phyloP scores from a whole-genome alignment of 2,329 filamentous ascomycete genomes.

The Alternaria gaisen region DNA sequence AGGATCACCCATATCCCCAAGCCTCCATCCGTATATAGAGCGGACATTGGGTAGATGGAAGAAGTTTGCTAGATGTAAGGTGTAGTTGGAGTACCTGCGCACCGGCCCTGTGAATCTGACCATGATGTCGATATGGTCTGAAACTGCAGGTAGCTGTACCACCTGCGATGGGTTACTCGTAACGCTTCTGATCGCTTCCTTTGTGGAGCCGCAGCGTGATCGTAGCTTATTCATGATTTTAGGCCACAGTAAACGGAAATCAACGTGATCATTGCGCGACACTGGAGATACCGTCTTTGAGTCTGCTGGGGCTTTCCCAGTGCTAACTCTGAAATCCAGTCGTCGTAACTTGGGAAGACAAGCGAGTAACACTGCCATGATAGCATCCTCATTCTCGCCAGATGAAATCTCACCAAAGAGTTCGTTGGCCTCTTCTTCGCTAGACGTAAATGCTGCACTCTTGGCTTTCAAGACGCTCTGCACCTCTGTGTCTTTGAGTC shows the following conservation, averaged over 20 bases:
- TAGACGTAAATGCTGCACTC: not conserved
- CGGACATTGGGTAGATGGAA: not conserved
- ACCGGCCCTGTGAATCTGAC: not conserved
- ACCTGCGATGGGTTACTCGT: not conserved
- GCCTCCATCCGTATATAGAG: constrained; percentile 1
- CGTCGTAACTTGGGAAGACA: not conserved
- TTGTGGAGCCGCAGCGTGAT: not conserved
- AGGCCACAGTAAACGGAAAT: not conserved
- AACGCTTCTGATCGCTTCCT: not conserved
- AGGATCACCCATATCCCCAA: not conserved
- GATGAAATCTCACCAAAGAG: not conserved
- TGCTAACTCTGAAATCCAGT: not conserved
- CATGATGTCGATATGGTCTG: not conserved
- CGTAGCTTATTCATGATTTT: not conserved
- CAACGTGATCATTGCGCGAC: not conserved
- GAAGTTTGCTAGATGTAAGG: not conserved
- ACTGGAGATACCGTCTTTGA: too few relatives aligned
- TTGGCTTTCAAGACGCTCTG: not conserved
- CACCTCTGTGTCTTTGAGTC: not conserved
- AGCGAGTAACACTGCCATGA: not conserved
- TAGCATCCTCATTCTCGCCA: not conserved
- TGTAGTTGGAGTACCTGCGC: not conserved
- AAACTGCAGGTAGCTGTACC: not conserved
- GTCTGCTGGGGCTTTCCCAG: not conserved
- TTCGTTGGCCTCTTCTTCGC: not conserved